Base-by-base conservation (phyloP, 129 eudicot genomes). In the Tagetes erecta region DNA sequence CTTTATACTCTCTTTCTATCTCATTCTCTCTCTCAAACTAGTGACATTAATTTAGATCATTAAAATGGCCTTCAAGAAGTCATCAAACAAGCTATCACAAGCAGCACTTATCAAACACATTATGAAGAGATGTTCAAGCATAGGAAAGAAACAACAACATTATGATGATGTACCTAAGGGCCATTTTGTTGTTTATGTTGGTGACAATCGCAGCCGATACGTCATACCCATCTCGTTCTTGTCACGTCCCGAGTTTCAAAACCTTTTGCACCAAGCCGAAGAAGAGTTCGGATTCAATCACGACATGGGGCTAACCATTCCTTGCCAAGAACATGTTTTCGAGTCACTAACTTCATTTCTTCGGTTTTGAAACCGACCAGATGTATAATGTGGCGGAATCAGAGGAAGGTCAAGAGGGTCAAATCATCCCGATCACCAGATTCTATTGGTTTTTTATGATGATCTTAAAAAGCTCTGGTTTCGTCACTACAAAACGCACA, bases 251-350 rank as follows among this genome's bases (percentile, higher is more conserved):
- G 89, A 91, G 40, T 91, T 91, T 59, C 92, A 80, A 52, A 84
- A 36, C 72, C 92, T 91, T 30, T 86, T 91, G 1, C 86, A 78
- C 39, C 87, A 79, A 30, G 97, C 97, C 37, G 97, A 88, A 60
- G 97, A 91, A 46, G 95, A 91, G 69, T 91, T 91, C 39, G 97
- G 97, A 45, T 91, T 91, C 52, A 92, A 84, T 83, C 95, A 91
- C 14, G 97, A 91, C 34, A 91, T 82, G 92, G 97, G 97, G 4
- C 90, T 91, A 33, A 91, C 90, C 35, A 78, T 91, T 71, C 97
- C 97, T 27, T 91, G 97, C 71, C 90, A 91, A 42, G 88, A 91
- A 78, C 80, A 73, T 30, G 88, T 78, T 62, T 88, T 91, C 40
- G 81, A 88, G 75, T 80, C 84, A 35, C 88, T 91, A 56, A 86